Base-by-base conservation (phyloP, 192 early-diverging fungal species). In the Coemansia sp. region DNA sequence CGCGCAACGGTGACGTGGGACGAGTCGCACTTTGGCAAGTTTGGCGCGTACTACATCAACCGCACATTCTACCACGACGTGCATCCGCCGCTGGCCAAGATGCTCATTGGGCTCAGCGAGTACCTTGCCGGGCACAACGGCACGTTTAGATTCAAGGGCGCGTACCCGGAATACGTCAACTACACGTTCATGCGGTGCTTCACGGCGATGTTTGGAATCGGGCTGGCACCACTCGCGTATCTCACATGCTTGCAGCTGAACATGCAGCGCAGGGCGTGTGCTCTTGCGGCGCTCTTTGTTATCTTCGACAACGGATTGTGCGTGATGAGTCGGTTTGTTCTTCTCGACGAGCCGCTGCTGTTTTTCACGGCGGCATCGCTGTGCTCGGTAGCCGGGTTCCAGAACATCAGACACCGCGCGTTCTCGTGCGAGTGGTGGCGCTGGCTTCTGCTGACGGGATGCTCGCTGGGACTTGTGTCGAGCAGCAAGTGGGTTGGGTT, bases 401-500 rank as follows among this genome's bases (percentile, higher is more conserved):
- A 88, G 60, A 91, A 90, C 45, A 45, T 12, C 32, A 65, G 78
- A 10, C 37, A 65, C 32, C 42, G 37, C 40, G 85, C 88, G 18
- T 92, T 92, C 61, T 86, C 90, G 32, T 47, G 46, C 16, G 73
- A 76, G 10, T 92, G 90, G 90, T 92, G 83, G 82, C 58, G 77
- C 46, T 90, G 88, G 88, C 68, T 92, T 9, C 52, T 83, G 21
- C 57, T 83, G 32, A 87, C 90, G 8, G 90, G 90, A 9, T 32
- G 86, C 6, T 87, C 88, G 12, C 74, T 92, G 18, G 90, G 90
- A 19, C 58, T 71, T 9, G 88, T 91, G 13, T 61, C 81, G 18
- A 76, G 78, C 83, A 94, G 41, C 72, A 99, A 99, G 77, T 99
- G 96, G 97, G 92, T 99, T 13, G 97, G 97, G 2, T 73, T 98